These are phyloP conservation scores for Immersiporthe knoxdaviesiana DNA, from an alignment of 2,329 filamentous ascomycete species.

Conservation along the genomic window DNA sequence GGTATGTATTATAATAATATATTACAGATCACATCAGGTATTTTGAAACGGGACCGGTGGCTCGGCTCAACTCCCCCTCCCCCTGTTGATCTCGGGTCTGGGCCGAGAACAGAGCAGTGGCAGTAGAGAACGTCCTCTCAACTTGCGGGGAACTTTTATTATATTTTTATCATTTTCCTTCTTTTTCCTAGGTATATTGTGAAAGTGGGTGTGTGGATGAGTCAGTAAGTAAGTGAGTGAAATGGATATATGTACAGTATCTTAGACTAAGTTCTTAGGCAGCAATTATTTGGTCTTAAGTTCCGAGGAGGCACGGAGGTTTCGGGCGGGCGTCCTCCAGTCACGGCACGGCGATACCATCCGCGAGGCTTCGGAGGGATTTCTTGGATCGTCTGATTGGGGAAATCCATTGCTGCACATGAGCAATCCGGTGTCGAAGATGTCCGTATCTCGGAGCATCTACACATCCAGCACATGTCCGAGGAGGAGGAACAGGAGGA, in stretches of 20 bases:
- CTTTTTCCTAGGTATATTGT: too few relatives aligned
- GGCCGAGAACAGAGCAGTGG: not conserved
- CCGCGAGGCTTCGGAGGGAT: constrained; percentile 13
- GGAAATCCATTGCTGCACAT: not conserved
- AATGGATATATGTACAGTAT: not conserved
- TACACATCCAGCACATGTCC: not conserved
- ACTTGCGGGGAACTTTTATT: not conserved
- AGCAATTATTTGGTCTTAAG: constrained; percentile 1
- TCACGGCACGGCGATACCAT: constrained; percentile 9
- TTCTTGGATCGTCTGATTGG: not conserved
- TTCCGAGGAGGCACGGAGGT: constrained; percentile 25
- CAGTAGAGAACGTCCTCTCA: not conserved
- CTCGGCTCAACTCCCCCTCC: too few relatives aligned
- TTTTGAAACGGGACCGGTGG: too few relatives aligned
- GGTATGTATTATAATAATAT: too few relatives aligned
- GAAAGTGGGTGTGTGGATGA: too few relatives aligned
- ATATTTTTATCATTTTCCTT: not conserved
- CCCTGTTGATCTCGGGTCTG: not conserved
- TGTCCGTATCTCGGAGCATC: not conserved
- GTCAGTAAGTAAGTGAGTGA: too few relatives aligned
- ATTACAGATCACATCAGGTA: too few relatives aligned
- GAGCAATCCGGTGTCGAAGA: not conserved
- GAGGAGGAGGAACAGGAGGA: not conserved
- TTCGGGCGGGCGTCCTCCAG: constrained; percentile 11
- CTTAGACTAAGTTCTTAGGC: not conserved